Evolutionary conservation across 345 rosid species (phyloP).

Genomic region (Syzygium aromaticum): DNA sequence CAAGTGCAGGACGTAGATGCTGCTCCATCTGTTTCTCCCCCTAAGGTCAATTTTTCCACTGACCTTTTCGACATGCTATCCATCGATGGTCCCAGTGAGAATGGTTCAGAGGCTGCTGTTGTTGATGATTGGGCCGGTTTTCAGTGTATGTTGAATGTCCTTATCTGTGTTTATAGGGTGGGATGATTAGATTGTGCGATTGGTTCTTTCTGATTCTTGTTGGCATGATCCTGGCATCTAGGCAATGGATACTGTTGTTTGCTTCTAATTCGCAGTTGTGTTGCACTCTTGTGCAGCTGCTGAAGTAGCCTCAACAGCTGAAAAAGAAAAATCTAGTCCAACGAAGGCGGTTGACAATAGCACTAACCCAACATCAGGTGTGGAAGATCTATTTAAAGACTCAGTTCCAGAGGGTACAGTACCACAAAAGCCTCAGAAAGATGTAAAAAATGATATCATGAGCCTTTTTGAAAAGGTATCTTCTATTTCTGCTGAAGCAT

Average conservation of each 20-base stretch:
- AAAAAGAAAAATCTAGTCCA: conserved; percentile 29
- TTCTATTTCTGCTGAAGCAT: background rate
- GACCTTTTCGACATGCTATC: conserved; percentile 93
- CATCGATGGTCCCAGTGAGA: conserved; percentile 58
- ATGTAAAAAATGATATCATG: conserved; percentile 89
- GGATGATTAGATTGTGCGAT: background rate
- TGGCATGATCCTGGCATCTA: background rate
- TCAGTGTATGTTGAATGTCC: conserved; percentile 50
- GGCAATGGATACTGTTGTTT: background rate
- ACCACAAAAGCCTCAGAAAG: conserved; percentile 62
- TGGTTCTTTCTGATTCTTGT: background rate
- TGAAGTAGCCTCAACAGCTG: conserved; percentile 42
- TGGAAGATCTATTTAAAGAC: conserved; percentile 82
- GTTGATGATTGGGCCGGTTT: conserved; percentile 91
- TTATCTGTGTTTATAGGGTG: background rate
- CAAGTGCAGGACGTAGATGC: conserved; percentile 25
- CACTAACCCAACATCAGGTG: conserved; percentile 37
- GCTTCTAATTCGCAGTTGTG: background rate
- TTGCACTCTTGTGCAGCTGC: conserved; percentile 40
- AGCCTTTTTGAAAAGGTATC: conserved; percentile 97
- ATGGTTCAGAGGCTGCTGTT: conserved; percentile 50
- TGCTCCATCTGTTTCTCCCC: conserved; percentile 35
- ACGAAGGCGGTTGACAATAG: conserved; percentile 39
- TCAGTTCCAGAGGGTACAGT: conserved; percentile 22
- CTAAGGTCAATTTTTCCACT: conserved; percentile 68